Percentiles rank a stretch among this genome's conserved stretches.
Evolutionary conservation across 2,329 filamentous ascomycete genomes (phyloP).

Genomic region (Aureobasidium subglaciale): DNA sequence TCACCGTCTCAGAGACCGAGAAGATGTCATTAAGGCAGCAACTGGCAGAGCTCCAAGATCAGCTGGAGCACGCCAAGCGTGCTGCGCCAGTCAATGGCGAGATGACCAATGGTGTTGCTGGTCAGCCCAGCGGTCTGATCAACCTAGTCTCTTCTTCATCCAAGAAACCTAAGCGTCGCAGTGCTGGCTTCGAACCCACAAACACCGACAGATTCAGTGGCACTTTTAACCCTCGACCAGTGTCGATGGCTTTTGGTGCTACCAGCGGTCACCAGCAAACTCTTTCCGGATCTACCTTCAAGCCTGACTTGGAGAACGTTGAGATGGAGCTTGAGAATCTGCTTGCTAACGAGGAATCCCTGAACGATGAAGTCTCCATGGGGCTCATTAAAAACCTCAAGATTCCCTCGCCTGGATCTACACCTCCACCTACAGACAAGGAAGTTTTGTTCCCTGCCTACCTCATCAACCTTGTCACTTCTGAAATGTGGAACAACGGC

Average conservation of each 20-base stretch:
- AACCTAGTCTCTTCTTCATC: conserved; percentile 74
- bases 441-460: conserved; percentile 98
- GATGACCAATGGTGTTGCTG: conserved; percentile 38
- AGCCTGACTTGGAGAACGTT: conserved; percentile 77
- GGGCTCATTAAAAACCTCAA: conserved; percentile 94
- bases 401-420: conserved; percentile 82
- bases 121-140: conserved; percentile 70
- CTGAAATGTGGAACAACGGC: conserved; percentile 99
- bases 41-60: conserved; percentile 81
- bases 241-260: conserved; percentile 81
- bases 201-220: conserved; percentile 85
- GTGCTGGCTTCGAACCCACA: conserved; percentile 77
- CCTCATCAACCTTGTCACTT: conserved; percentile 97
- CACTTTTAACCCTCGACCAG: conserved; percentile 87
- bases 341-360: conserved; percentile 86
- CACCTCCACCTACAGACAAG: conserved; percentile 89
- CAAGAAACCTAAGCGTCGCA: conserved; percentile 94
- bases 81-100: conserved; percentile 65
- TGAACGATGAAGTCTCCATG: conserved; percentile 96
- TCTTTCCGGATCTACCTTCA: conserved; percentile 67
- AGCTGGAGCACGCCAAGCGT: conserved; percentile 80
- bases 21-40: conserved; percentile 81
- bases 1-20: conserved; percentile 72
- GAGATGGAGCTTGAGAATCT: conserved; percentile 92
- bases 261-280: conserved; percentile 61